Evolutionary conservation across 1,139 yeast species (phyloP), one percentile per base, ranked within the genome.

Genomic region (Pichia sp.): DNA sequence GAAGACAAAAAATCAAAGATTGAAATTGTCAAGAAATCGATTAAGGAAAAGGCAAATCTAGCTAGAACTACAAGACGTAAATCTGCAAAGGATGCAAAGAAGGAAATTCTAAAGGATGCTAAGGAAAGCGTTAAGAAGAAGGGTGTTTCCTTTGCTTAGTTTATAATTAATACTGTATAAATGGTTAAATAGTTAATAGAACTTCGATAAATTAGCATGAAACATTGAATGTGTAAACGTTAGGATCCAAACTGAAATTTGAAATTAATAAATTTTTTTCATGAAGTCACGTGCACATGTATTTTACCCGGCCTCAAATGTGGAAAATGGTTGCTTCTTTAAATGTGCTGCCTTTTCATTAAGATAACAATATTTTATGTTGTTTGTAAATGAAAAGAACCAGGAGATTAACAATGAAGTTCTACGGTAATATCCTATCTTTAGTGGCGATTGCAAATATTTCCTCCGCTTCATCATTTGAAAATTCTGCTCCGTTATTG

Each of bases 1-100:
- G 77, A 78, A 51, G 82, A 74, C 42, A 88, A 89, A 72, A 72
- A 74, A 58, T 78, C 76, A 53, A 84, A 84, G 67, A 69, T 91
- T 51, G 95, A 87, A 58, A 80, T 76, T 53, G 93, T 87, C 70
- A 91, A 89, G 71, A 73, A 73, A 41, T 96, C 90, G 66, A 73
- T 93, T 52, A 87, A 80, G 68, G 80, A 75, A 61, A 84, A 82
- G 64, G 85, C 93, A 1, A 74, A 81, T 43, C 74, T 78, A 44
- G 93, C 93, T 13, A 78, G 95, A 68, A 67, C 78, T 3, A 70
- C 73, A 51, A 81, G 95, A 74, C 78, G 93, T 68, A 85, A 84
- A 73, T 82, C 76, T 61, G 84, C 87, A 38, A 80, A 80, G 62
- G 74, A 75, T 5, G 61, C 71, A 7, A 72, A 70, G 57, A 75